Conservation (phyloP, 345 rosid genomes). For the Salix suchowensis region DNA sequence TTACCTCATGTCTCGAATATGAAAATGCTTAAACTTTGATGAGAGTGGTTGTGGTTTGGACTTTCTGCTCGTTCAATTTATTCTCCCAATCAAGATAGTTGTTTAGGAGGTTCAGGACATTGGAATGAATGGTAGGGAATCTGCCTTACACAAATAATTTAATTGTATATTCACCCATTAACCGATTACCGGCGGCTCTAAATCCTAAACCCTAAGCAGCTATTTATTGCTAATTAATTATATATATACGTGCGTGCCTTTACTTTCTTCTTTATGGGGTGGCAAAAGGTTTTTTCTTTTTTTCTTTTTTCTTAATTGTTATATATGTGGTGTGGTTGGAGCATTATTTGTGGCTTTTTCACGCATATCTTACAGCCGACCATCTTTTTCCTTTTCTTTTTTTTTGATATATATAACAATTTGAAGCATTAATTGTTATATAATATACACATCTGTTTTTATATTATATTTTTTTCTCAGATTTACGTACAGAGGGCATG, state of each 20-base stretch:
- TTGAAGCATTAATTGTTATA: too few relatives aligned
- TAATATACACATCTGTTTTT: too few relatives aligned
- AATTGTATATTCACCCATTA: neutral
- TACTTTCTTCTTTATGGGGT: neutral
- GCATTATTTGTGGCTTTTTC: neutral
- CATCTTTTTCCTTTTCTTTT: neutral
- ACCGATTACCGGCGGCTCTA: neutral
- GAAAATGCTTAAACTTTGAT: neutral
- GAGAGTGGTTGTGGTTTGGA: constrained; percentile 1
- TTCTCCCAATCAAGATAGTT: neutral
- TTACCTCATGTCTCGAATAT: too few relatives aligned
- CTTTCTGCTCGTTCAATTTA: neutral
- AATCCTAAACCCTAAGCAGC: neutral
- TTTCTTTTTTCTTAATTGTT: too few relatives aligned
- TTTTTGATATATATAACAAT: too few relatives aligned
- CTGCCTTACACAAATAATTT: neutral
- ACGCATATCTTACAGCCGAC: neutral
- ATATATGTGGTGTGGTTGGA: neutral
- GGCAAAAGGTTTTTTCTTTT: too few relatives aligned
- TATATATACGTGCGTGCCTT: too few relatives aligned
- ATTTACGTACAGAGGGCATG: neutral
- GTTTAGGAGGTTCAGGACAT: neutral
- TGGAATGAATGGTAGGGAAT: neutral
- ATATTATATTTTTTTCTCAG: too few relatives aligned
- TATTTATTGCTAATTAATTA: too few relatives aligned